A percentile compares a stretch with the other conserved stretches of the same genome.
Evolutionary conservation across 768 basidiomycete species (phyloP).

Genomic region (Cystobasidiopsis lactophilus): DNA sequence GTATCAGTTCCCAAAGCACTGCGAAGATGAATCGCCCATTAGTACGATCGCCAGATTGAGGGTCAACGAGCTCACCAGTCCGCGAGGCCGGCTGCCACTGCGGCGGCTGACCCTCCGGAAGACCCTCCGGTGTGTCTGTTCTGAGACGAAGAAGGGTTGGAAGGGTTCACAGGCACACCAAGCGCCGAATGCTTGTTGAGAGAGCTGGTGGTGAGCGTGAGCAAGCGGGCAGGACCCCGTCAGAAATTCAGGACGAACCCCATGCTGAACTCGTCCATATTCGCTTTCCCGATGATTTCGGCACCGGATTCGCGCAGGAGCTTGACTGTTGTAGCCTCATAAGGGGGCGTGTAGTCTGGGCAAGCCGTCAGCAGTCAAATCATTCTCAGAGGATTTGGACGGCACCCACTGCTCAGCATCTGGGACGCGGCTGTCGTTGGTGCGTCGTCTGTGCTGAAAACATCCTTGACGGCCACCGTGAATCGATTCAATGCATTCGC

Average conservation of each 20-base stretch:
- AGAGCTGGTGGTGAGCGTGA: constrained; percentile 32
- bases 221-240: not conserved
- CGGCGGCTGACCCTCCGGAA: constrained; percentile 85
- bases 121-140: constrained; percentile 45
- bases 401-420: constrained; percentile 40
- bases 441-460: constrained; percentile 46
- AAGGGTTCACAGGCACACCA: constrained; percentile 60
- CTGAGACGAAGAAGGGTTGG: not conserved
- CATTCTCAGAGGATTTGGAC: not conserved
- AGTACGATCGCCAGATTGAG: not conserved
- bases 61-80: constrained; percentile 42
- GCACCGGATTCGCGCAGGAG: constrained; percentile 43
- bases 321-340: constrained; percentile 63
- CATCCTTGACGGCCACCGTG: constrained; percentile 39
- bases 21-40: constrained; percentile 4
- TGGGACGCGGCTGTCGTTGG: constrained; percentile 57
- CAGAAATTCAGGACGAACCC: constrained; percentile 35
- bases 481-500: no score
- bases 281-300: constrained; percentile 62
- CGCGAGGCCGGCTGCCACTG: constrained; percentile 65
- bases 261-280: constrained; percentile 98
- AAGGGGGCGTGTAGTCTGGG: constrained; percentile 52
- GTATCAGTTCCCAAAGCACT: constrained; percentile 89
- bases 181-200: constrained; percentile 50
- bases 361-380: not conserved